Evolutionary conservation across 1,284 basidiomycete species (phyloP).

Genomic region (Paramarasmius palmivorus): DNA sequence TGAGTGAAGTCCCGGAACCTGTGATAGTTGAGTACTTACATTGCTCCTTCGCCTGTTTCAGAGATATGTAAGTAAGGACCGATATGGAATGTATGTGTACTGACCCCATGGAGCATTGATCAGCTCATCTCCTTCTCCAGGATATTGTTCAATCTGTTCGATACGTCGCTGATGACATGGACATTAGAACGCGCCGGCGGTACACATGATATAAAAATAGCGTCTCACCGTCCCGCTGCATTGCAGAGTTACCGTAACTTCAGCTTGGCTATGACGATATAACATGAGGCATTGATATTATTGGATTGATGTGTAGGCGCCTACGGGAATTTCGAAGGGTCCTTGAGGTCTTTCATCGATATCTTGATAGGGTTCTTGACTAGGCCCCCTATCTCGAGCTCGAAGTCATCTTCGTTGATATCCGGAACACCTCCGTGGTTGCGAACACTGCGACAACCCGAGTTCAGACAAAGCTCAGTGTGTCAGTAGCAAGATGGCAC

Average conservation of each 20-base stretch:
- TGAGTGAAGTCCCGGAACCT: background rate
- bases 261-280: slow-evolving; percentile 36
- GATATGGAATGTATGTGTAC: slow-evolving; percentile 5
- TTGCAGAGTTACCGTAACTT: slow-evolving; percentile 54
- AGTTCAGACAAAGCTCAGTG: slow-evolving; percentile 25
- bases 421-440: slow-evolving; percentile 18
- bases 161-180: slow-evolving; percentile 35
- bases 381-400: slow-evolving; percentile 50
- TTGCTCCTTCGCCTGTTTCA: slow-evolving; percentile 48
- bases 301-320: slow-evolving; percentile 16
- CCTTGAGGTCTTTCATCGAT: slow-evolving; percentile 46
- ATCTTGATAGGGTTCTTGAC: slow-evolving; percentile 46
- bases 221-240: slow-evolving; percentile 39
- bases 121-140: slow-evolving; percentile 59
- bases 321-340: slow-evolving; percentile 46
- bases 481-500: slow-evolving; percentile 16
- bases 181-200: background rate
- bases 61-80: background rate
- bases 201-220: background rate
- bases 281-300: background rate
- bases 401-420: slow-evolving; percentile 26
- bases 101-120: slow-evolving; percentile 53
- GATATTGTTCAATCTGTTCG: slow-evolving; percentile 54
- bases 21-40: slow-evolving; percentile 31
- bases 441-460: slow-evolving; percentile 10